Base-by-base conservation (phyloP, 1,139 yeast genomes). In the Taphrina populina region DNA sequence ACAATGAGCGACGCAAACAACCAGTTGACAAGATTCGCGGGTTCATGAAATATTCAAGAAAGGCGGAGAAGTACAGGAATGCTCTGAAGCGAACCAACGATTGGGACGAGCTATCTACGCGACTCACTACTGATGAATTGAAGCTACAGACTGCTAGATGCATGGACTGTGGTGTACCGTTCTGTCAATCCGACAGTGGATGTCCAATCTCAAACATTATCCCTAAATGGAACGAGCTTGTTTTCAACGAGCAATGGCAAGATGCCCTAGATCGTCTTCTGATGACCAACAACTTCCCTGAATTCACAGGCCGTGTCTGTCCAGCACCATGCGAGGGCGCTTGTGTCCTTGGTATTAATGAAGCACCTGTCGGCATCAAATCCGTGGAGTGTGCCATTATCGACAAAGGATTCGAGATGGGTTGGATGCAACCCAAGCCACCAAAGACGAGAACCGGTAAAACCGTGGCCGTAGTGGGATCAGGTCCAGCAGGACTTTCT, bases 261-360 rank as follows among this genome's bases (percentile, higher is more conserved):
- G 92, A 88, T 67, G 98, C 98, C 21, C 77, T 88, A 67, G 95
- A 90, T 69, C 81, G 96, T 66, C 78, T 92, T 70, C 73, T 87
- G 69, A 92, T 88, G 90, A 92, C 98, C 62, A 92, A 92, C 75
- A 92, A 92, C 73, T 92, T 92, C 84, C 97, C 98, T 17, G 98
- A 92, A 73, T 90, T 92, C 68, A 92, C 97, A 60, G 96, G 96
- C 62, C 83, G 96, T 73, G 92, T 92, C 63, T 92, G 98, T 74
- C 98, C 98, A 33, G 98, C 98, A 62, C 98, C 98, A 63, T 92
- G 98, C 76, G 95, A 88, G 71, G 97, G 96, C 65, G 96, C 97
- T 2, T 92, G 98, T 78, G 95, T 88, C 46, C 78, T 92, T 66
- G 96, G 96, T 58, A 87, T 92, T 67, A 87, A 84, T 68, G 92